These are phyloP conservation scores for Shiraia bambusicola DNA, from an alignment of 2,329 filamentous ascomycete genomes.

Conservation along the genomic window DNA sequence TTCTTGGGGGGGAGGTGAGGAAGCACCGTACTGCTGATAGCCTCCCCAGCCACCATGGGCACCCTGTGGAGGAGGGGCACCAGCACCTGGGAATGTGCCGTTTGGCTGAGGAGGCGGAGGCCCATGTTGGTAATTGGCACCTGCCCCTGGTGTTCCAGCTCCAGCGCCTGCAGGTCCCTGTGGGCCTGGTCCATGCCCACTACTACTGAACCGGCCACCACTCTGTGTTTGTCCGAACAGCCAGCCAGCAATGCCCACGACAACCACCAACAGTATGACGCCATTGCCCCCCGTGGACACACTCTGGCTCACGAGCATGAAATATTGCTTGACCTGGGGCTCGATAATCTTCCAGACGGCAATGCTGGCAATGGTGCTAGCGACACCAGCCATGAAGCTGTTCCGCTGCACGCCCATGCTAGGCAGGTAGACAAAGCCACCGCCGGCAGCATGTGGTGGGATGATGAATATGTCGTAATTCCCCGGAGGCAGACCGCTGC, in stretches of 20 bases:
- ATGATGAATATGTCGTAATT: slow-evolving; percentile 98
- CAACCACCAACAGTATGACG: slow-evolving; percentile 69
- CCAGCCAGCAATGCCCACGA: slow-evolving; percentile 78
- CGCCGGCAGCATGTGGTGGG: slow-evolving; percentile 84
- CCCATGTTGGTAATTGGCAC: slow-evolving; percentile 33
- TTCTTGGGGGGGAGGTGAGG: slow-evolving; percentile 35
- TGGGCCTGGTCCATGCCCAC: slow-evolving; percentile 29
- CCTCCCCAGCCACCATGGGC: slow-evolving; percentile 27
- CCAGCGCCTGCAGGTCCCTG: slow-evolving; percentile 36
- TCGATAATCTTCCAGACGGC: slow-evolving; percentile 71
- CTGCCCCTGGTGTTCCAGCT: slow-evolving; percentile 22
- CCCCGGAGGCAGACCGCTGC: slow-evolving; percentile 72
- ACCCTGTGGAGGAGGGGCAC: slow-evolving; percentile 34
- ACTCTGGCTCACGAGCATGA: slow-evolving; percentile 65
- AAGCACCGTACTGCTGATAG: slow-evolving; percentile 35
- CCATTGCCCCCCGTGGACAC: slow-evolving; percentile 63
- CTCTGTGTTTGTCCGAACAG: slow-evolving; percentile 66
- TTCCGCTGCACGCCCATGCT: slow-evolving; percentile 83
- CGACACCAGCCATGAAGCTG: slow-evolving; percentile 86
- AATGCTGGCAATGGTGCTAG: slow-evolving; percentile 71
- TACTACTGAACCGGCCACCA: slow-evolving; percentile 46
- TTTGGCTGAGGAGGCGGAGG: slow-evolving; percentile 33
- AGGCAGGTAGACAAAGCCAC: slow-evolving; percentile 91
- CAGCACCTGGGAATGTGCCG: slow-evolving; percentile 37
- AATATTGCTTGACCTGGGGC: slow-evolving; percentile 74